Conservation (phyloP, 129 eudicot species). For the Centella asiatica region DNA sequence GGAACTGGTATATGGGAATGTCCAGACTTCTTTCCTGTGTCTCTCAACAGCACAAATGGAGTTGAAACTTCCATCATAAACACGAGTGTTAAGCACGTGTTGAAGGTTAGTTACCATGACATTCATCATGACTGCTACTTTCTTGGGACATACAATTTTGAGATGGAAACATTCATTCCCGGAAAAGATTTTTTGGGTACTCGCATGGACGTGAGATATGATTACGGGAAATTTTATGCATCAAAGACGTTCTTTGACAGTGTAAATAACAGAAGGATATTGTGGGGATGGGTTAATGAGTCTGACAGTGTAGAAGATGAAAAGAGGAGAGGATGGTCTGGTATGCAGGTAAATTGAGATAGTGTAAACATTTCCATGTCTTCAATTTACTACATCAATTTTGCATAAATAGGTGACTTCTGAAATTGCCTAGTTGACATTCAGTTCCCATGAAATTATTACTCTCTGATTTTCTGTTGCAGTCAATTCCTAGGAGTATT, state of each 20-base stretch:
- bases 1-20: constrained; percentile 99
- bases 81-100: constrained; percentile 63
- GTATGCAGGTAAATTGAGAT: constrained; percentile 66
- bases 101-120: constrained; percentile 72
- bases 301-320: constrained; percentile 59
- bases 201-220: constrained; percentile 65
- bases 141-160: constrained; percentile 54
- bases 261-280: constrained; percentile 43
- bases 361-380: too few relatives aligned
- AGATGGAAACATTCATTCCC: constrained; percentile 59
- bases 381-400: too few relatives aligned
- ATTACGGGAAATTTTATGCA: constrained; percentile 80
- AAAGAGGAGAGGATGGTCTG: constrained; percentile 68
- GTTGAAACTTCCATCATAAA: constrained; percentile 65
- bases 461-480: too few relatives aligned
- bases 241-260: constrained; percentile 80
- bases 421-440: too few relatives aligned
- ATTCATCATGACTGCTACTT: constrained; percentile 66
- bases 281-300: constrained; percentile 83
- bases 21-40: constrained; percentile 81
- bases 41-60: constrained; percentile 40
- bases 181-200: constrained; percentile 67
- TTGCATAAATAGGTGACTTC: too few relatives aligned
- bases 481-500: too few relatives aligned
- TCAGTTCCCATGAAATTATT: too few relatives aligned